phyloP scores from a whole-genome alignment of 1,139 yeast species.

The Debaryomycetaceae sp. region DNA sequence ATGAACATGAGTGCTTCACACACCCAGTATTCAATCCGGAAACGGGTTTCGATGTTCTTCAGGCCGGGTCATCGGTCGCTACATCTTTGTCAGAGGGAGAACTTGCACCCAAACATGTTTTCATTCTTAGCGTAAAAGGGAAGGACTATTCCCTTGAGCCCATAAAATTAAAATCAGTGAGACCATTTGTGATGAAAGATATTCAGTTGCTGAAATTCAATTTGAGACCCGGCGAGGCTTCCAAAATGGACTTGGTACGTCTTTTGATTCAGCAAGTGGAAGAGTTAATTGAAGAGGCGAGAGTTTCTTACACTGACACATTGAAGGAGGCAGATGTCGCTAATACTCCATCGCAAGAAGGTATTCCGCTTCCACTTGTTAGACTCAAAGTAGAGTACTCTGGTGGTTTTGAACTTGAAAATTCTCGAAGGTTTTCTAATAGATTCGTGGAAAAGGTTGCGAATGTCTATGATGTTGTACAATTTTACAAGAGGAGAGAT shows the following conservation, averaged over 20 bases:
- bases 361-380: slow-evolving; percentile 69
- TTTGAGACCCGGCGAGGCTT: slow-evolving; percentile 61
- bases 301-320: slow-evolving; percentile 42
- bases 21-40: slow-evolving; percentile 63
- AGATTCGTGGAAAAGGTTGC: slow-evolving; percentile 90
- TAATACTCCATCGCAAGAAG: slow-evolving; percentile 10
- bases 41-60: slow-evolving; percentile 74
- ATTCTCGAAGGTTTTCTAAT: slow-evolving; percentile 84
- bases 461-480: slow-evolving; percentile 79
- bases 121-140: slow-evolving; percentile 61
- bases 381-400: slow-evolving; percentile 83
- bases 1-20: slow-evolving; percentile 92
- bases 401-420: slow-evolving; percentile 89
- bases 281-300: slow-evolving; percentile 58
- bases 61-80: slow-evolving; percentile 94
- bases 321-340: slow-evolving; percentile 25
- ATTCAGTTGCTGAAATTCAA: slow-evolving; percentile 53
- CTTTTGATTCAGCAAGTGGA: slow-evolving; percentile 67
- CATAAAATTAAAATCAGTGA: slow-evolving; percentile 63
- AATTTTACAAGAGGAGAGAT: slow-evolving; percentile 43
- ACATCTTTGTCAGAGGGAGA: slow-evolving; percentile 90
- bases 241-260: slow-evolving; percentile 57
- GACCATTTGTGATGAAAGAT: slow-evolving; percentile 80
- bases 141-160: slow-evolving; percentile 61
- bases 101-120: slow-evolving; percentile 68